Conservation (phyloP, 2,329 filamentous ascomycete genomes). For the Akanthomyces uredinophilus region DNA sequence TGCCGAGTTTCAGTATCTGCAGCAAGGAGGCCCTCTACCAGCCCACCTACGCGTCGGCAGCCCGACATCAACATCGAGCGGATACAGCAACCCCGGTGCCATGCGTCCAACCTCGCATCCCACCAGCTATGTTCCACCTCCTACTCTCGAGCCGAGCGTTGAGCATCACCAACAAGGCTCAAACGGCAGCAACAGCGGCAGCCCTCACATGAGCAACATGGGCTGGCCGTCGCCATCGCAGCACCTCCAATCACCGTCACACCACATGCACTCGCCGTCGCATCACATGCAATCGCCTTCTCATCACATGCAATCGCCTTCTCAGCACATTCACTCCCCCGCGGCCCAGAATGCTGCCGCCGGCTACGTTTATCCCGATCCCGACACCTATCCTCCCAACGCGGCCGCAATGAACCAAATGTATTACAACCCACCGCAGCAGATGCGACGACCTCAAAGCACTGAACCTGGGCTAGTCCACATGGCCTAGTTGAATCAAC, state of each 20-base stretch:
- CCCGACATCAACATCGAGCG: slow-evolving; percentile 59
- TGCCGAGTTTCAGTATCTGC: slow-evolving; percentile 67
- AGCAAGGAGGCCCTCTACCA: slow-evolving; percentile 69
- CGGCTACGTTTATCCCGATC: slow-evolving; percentile 76
- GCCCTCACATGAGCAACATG: slow-evolving; percentile 76
- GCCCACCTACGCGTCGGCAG: slow-evolving; percentile 74
- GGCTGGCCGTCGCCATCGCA: slow-evolving; percentile 66
- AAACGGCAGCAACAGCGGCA: slow-evolving; percentile 66
- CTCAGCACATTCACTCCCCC: slow-evolving; percentile 59
- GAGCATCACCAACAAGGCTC: slow-evolving; percentile 69
- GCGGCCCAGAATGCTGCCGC: slow-evolving; percentile 54
- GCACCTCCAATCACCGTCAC: slow-evolving; percentile 60
- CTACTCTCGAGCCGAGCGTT: slow-evolving; percentile 78
- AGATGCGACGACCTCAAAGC: slow-evolving; percentile 69
- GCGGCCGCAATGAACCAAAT: slow-evolving; percentile 57
- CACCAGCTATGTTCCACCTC: slow-evolving; percentile 72
- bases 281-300: slow-evolving; percentile 59
- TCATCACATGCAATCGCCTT: slow-evolving; percentile 41
- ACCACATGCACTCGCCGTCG: slow-evolving; percentile 49
- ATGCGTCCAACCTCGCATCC: slow-evolving; percentile 82
- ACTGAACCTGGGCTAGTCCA: slow-evolving; percentile 56
- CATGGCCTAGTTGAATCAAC: slow-evolving; percentile 31
- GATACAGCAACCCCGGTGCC: slow-evolving; percentile 38
- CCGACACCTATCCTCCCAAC: slow-evolving; percentile 63
- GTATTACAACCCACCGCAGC: slow-evolving; percentile 63